Evolutionary conservation across 2,329 filamentous ascomycete species (phyloP), one percentile per base, ranked within the genome.

Genomic region (Alternaria gaisen): DNA sequence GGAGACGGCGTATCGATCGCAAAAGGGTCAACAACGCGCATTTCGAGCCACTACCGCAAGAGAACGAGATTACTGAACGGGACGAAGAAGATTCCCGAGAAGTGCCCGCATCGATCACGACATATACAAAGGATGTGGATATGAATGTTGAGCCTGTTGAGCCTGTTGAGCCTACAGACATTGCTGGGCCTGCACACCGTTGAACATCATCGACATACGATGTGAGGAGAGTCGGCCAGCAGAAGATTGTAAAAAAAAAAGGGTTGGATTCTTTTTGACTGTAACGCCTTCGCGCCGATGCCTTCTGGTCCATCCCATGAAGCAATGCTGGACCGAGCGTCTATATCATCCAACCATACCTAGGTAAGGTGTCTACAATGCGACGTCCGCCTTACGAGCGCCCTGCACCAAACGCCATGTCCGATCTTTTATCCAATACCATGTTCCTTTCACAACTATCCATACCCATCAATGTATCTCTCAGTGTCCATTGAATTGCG

Each of bases 1-100:
- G 94, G 94, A 85, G 92, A 60, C 79, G 84, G 54, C 82, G 84
- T 72, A 80, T 90, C 53, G 86, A 87, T 58, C 74, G 70, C 44
- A 72, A 68, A 63, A 68, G 76, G 28, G 56, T 63, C 20, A 60
- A 61, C 14, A 69, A 67, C 22, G 71, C 72, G 24, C 77, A 71
- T 20, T 75, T 76, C 32, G 66, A 70, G 55, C 68, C 75, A 7
- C 34, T 77, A 4, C 53, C 70, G 1, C 70, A 72, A 22, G 57
- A 60, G 6, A 44, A 59, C 9, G 48, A 58, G 8, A 30, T 20
- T 3, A 3, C 26, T 8, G 41, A 22, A 5, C 52, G 36, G 1
- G 53, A 63, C 3, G 67, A 71, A 5, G 67, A 69, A 44, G 58
- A 65, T 22, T 20, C 44, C 26, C 65, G 24, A 5, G 20, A 30